Evolutionary conservation across 768 basidiomycete species (phyloP), one percentile per base, ranked within the genome.

Genomic region (Solioccasus polychromus): DNA sequence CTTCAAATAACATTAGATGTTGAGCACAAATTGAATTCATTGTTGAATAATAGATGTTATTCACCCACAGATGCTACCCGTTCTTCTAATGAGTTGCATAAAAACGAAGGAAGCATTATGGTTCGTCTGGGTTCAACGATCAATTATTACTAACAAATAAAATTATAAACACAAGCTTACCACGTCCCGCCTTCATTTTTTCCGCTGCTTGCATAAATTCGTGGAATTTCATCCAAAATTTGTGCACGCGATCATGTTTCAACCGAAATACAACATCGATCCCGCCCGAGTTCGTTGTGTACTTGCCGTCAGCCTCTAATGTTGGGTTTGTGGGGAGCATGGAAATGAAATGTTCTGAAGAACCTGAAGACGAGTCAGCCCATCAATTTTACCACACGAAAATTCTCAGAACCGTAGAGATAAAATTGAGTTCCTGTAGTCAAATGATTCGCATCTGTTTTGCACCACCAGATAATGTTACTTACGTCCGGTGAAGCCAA

Each of bases 261-360:
- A 45, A 15, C 8, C 44, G 44, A n/a, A 45, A 45, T 14, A 45
- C 44, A 5, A 45, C 8, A 10, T 45, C 44, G 12, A 45, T 38
- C 10, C 44, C 44, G 9, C 44, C 44, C 14, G 2, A 10, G 22
- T 38, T 25, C 19, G 44, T 31, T 15, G 29, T 38, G 36, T 36
- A 45, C 6, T n/a, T 38, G 22, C 36, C 44, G 36, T 45, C 26
- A 1, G 7, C 17, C 22, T 18, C 17, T 17, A 38, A 15, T 9
- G 22, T 32, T 2, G 44, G 28, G 18, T 45, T 45, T 24, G 36
- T 23, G 30, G 44, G 36, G 23, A 45, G 44, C 36, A 45, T 38
- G 7, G 44, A 38, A 18, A 45, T 26, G 38, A 45, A 45, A 20
- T 45, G 44, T 14, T 45, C 44, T 8, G 28, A n/a, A 3, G 44